phyloP scores from a whole-genome alignment of 139 green algal genomes.

The Mesotaenium endlicherianum region DNA sequence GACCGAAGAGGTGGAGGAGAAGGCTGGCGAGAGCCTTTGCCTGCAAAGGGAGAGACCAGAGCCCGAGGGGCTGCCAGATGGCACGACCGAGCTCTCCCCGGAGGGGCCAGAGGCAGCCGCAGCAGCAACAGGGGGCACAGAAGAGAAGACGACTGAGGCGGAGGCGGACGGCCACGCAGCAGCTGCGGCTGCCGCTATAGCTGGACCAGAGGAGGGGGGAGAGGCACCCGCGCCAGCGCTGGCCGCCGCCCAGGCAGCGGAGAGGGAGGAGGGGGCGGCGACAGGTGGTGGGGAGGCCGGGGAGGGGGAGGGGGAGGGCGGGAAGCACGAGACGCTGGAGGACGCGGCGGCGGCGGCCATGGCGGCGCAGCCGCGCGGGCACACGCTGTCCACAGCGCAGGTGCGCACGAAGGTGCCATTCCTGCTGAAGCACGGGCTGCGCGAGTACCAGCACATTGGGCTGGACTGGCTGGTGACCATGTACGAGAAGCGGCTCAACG shows the following conservation, averaged over 20 bases:
- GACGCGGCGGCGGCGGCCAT: slow-evolving; percentile 51
- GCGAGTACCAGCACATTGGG: slow-evolving; percentile 95
- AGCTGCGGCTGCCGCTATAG: background rate
- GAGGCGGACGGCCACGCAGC: background rate
- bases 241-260: background rate
- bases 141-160: background rate
- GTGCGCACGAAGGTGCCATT: slow-evolving; percentile 76
- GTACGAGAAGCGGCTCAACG: slow-evolving; percentile 86
- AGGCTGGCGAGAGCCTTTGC: background rate
- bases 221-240: background rate
- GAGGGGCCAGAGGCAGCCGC: background rate
- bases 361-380: slow-evolving; percentile 69
- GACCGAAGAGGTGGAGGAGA: background rate
- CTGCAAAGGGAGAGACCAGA: background rate
- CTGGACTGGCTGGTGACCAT: slow-evolving; percentile 97
- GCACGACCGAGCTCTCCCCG: background rate
- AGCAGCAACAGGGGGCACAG: background rate
- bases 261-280: background rate
- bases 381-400: slow-evolving; percentile 73
- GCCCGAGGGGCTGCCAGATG: background rate
- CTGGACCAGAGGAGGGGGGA: background rate
- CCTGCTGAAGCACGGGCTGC: slow-evolving; percentile 83
- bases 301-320: slow-evolving; percentile 32
- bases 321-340: slow-evolving; percentile 26
- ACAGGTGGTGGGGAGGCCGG: background rate